A percentile compares a stretch with the other conserved stretches of the same genome.
These are phyloP conservation scores for Plantago coronopus DNA, from an alignment of 305 asterid genomes.

Conservation along the genomic window DNA sequence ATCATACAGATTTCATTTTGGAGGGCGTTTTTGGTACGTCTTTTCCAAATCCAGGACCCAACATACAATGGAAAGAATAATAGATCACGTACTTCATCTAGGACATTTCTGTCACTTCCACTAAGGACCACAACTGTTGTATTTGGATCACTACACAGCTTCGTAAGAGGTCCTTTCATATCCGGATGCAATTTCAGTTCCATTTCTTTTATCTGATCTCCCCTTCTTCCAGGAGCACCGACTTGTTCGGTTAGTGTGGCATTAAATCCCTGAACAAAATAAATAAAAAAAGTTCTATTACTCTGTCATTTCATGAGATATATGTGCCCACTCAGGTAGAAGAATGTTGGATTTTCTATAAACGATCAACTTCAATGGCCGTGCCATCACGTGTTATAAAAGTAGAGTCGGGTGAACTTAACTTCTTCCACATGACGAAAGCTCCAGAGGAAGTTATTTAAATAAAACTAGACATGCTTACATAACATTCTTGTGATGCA, in stretches of 20 bases:
- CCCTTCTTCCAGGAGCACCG: conserved; percentile 77
- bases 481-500: no score
- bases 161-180: conserved; percentile 55
- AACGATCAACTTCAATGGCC: no score
- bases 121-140: conserved; percentile 91
- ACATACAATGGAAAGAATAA: conserved; percentile 13
- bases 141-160: conserved; percentile 76
- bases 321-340: conserved; percentile 2
- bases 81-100: conserved; percentile 59
- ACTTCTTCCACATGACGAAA: no score
- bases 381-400: no score
- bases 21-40: background rate
- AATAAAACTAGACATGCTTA: conserved; percentile 1
- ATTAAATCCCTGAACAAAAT: conserved; percentile 71
- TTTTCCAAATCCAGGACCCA: background rate
- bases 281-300: no score
- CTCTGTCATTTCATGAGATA: no score
- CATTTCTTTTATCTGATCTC: conserved; percentile 97
- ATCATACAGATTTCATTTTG: conserved; percentile 4
- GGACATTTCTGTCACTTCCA: conserved; percentile 77
- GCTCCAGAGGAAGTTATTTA: no score
- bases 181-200: conserved; percentile 86
- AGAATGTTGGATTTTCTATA: no score
- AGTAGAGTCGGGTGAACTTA: no score
- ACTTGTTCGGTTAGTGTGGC: conserved; percentile 75